Conservation (phyloP, 495 filamentous ascomycete genomes). For the Penicillium manginii region DNA sequence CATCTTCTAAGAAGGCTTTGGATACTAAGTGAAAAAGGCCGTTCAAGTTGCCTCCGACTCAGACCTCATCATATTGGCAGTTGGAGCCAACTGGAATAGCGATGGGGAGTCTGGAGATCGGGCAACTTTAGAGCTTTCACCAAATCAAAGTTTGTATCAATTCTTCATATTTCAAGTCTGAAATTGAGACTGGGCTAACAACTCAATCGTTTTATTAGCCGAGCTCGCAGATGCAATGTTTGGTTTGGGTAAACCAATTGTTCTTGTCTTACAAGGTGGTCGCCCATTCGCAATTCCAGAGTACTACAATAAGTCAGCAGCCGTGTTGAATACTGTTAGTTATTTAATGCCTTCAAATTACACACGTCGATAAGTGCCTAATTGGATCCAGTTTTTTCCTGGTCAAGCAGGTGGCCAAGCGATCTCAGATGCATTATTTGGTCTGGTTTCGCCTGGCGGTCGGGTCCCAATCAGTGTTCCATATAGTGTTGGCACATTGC, state of each 20-base stretch:
- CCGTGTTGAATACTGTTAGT: slow-evolving; percentile 13
- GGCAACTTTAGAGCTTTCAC: slow-evolving; percentile 33
- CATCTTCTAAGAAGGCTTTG: not conserved
- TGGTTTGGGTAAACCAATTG: slow-evolving; percentile 40
- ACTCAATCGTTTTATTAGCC: not conserved
- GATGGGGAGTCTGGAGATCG: slow-evolving; percentile 50
- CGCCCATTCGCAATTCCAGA: slow-evolving; percentile 41
- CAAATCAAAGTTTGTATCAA: slow-evolving; percentile 15
- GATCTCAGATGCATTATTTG: slow-evolving; percentile 13
- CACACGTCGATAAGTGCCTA: not conserved
- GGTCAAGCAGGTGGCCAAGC: slow-evolving; percentile 14
- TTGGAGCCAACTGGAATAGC: slow-evolving; percentile 48
- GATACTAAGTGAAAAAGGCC: slow-evolving; percentile 22
- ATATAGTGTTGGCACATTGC: slow-evolving; percentile 12
- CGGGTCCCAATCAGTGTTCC: slow-evolving; percentile 18
- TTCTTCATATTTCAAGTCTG: not conserved
- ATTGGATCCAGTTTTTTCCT: slow-evolving; percentile 11
- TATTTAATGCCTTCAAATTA: not conserved
- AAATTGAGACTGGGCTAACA: not conserved
- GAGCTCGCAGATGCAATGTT: slow-evolving; percentile 39
- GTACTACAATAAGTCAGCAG: slow-evolving; percentile 11
- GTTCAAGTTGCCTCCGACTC: slow-evolving; percentile 36
- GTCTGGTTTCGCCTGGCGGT: slow-evolving; percentile 9
- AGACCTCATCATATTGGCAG: slow-evolving; percentile 44
- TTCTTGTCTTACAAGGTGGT: slow-evolving; percentile 47